Base-by-base conservation (phyloP, 2,329 filamentous ascomycete species). In the Claviceps maximensis region DNA sequence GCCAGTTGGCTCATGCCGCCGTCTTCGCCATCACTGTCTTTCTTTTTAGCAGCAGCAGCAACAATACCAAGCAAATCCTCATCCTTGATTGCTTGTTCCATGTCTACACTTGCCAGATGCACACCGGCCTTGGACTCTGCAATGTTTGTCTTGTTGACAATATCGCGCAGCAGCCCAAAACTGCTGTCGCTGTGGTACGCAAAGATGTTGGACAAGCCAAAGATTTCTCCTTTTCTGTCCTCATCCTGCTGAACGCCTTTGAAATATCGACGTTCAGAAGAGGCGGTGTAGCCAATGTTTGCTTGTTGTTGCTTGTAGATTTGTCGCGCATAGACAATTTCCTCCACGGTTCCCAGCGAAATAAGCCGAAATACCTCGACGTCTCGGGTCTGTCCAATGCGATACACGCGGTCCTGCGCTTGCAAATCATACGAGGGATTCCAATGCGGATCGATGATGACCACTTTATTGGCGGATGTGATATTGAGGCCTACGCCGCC, bases 291-390 rank as follows among this genome's bases (percentile, higher is more conserved):
- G 1, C 88, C 93, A 54, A 98, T 97, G 62, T 96, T 97, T 27
- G 93, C 91, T 70, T 97, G 93, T 63, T 98, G 93, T 64, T 98
- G 93, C 67, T 98, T 98, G 76, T 98, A 98, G 41, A 98, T 93
- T 62, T 98, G 93, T 7, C 93, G 80, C 0, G 91, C 93, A 62
- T 98, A 98, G 8, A 97, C 89, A 52, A 96, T 93, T 67, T 98
- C 93, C 64, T 98, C 93, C 17, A 98, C 89, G 0, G 93, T 97
- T 0, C 93, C 93, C 1, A 87, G 83, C 2, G 87, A 91, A 19
- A 98, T 82, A 1, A 98, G 79, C 4, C 93, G 83, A 65, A 95
- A 97, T 1, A 97, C 91, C 64, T 98, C 93, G 0, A 98, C 93
- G 62, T 97, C 89, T 21, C 93, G 79, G 0, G 80, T 82, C 68